Evolutionary conservation across 2,329 filamentous ascomycete genomes (phyloP).

Genomic region (Stagonosporopsis rhizophila): DNA sequence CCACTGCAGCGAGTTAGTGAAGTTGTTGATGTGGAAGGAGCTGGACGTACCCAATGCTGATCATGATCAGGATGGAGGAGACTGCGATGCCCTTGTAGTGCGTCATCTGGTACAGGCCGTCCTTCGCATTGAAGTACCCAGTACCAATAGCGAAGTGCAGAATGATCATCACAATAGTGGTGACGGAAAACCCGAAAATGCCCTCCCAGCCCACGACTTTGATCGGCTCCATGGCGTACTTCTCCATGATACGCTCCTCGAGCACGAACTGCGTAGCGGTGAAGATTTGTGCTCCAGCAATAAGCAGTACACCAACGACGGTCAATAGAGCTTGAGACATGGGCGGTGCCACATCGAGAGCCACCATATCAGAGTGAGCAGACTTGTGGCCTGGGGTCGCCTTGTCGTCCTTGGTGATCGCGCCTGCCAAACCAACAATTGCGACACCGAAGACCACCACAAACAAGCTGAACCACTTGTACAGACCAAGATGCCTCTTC

Average conservation of each 20-base stretch:
- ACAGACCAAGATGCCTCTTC: constrained; percentile 77
- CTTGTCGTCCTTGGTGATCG: constrained; percentile 74
- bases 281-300: constrained; percentile 94
- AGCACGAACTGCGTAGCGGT: constrained; percentile 95
- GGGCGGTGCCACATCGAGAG: constrained; percentile 33
- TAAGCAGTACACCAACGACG: constrained; percentile 83
- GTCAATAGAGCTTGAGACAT: constrained; percentile 68
- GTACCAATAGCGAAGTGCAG: constrained; percentile 79
- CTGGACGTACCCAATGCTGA: constrained; percentile 84
- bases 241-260: constrained; percentile 90
- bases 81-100: constrained; percentile 73
- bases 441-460: constrained; percentile 89
- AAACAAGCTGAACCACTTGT: constrained; percentile 89
- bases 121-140: constrained; percentile 88
- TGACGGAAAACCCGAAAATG: constrained; percentile 84
- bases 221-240: constrained; percentile 81
- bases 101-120: constrained; percentile 83
- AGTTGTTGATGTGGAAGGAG: background rate
- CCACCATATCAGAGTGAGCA: constrained; percentile 25
- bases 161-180: constrained; percentile 77
- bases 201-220: constrained; percentile 97
- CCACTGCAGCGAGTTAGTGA: constrained; percentile 63
- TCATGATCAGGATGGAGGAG: constrained; percentile 90
- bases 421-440: constrained; percentile 87
- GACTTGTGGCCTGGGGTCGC: constrained; percentile 46